Conservation (phyloP, 768 basidiomycete genomes). For the Harrya chromipes region DNA sequence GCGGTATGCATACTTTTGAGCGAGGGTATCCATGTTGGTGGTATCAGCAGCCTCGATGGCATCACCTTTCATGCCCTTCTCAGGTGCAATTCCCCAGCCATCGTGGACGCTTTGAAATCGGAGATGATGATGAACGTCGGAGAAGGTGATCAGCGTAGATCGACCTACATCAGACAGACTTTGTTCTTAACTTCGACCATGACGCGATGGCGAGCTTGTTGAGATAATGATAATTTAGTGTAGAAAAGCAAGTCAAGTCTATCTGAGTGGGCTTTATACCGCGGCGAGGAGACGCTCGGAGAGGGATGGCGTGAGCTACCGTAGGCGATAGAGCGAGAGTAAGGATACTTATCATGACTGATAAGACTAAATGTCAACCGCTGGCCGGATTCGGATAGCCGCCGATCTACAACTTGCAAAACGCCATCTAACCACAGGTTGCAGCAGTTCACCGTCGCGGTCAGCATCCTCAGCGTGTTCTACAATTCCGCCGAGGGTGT, state of each 20-base stretch:
- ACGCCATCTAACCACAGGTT: conserved; percentile 20
- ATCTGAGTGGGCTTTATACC: conserved; percentile 1
- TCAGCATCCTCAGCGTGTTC: conserved; percentile 42
- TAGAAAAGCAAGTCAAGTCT: neutral
- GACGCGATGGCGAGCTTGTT: neutral
- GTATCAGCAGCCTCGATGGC: conserved; percentile 85
- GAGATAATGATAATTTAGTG: neutral
- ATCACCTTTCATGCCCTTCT: conserved; percentile 75
- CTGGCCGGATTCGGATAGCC: no score
- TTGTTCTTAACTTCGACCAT: conserved; percentile 72
- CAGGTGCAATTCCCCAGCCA: conserved; percentile 84
- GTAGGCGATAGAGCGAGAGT: no score
- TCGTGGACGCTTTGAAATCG: conserved; percentile 72
- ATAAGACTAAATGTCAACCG: no score
- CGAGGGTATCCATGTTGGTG: conserved; percentile 86
- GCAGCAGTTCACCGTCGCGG: conserved; percentile 38
- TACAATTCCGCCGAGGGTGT: conserved; percentile 41
- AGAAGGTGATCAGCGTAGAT: neutral
- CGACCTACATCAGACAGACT: conserved; percentile 82
- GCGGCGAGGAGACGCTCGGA: conserved; percentile 6
- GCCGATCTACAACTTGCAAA: no score
- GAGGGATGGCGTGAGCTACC: no score
- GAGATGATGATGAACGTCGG: neutral
- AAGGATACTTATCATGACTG: no score
- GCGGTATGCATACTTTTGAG: conserved; percentile 68